Conservation (phyloP, 73 alveolate genomes). For the Tetrahymena malaccensis region DNA sequence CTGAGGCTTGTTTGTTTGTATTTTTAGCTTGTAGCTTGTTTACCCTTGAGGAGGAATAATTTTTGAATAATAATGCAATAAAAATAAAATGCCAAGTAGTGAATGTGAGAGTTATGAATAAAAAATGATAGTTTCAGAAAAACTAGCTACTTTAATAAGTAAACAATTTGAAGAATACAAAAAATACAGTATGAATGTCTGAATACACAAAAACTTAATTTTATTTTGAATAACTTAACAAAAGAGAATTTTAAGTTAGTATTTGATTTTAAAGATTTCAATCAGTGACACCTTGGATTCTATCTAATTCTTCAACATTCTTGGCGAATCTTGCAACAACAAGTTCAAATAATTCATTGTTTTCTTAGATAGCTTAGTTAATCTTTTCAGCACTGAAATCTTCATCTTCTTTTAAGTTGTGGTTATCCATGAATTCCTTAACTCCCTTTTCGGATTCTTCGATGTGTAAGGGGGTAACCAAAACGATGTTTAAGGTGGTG, state of each 20-base stretch:
- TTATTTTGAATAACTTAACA: neutral
- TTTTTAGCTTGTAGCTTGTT: no score
- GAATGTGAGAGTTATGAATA: no score
- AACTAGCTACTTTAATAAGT: no score
- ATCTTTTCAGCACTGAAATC: neutral
- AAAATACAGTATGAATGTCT: neutral
- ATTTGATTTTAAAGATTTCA: neutral
- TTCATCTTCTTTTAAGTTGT: neutral
- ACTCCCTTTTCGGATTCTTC: neutral
- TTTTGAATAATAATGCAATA: no score
- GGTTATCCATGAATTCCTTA: neutral
- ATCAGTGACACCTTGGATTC: neutral
- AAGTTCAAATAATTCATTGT: neutral
- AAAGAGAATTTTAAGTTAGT: neutral
- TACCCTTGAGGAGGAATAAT: no score
- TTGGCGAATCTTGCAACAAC: neutral
- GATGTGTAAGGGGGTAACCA: neutral
- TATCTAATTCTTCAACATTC: neutral
- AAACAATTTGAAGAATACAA: no score
- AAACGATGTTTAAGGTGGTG: neutral
- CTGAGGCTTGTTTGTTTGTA: no score
- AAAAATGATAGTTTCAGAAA: no score
- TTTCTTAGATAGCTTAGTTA: neutral
- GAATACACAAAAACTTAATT: neutral
- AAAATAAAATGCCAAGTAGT: no score